These are phyloP conservation scores for Cyphellophora attinorum DNA, from an alignment of 2,329 filamentous ascomycete genomes.

Conservation along the genomic window DNA sequence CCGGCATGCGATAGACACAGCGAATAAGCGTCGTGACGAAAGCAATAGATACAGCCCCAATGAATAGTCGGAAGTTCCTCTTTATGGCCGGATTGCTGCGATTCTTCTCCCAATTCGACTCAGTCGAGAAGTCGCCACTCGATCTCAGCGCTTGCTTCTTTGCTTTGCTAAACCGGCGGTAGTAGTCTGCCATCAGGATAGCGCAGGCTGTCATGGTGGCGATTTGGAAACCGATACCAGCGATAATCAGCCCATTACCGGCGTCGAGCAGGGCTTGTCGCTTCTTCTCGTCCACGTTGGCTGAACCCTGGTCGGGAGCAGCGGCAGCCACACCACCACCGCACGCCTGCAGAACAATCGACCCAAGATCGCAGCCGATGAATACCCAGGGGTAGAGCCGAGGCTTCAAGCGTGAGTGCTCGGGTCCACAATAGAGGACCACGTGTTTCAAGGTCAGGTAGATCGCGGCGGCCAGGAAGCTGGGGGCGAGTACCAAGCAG, in stretches of 20 bases:
- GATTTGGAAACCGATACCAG: conserved; percentile 50
- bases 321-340: conserved; percentile 48
- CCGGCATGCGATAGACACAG: conserved; percentile 38
- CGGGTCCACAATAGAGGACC: conserved; percentile 43
- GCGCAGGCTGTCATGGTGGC: conserved; percentile 33
- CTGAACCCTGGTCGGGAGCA: conserved; percentile 24
- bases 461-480: conserved; percentile 45
- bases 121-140: conserved; percentile 7
- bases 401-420: conserved; percentile 39
- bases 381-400: conserved; percentile 50
- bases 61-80: conserved; percentile 16
- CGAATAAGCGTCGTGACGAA: conserved; percentile 31
- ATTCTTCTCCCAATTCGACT: conserved; percentile 22
- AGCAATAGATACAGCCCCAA: conserved; percentile 20
- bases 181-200: conserved; percentile 30
- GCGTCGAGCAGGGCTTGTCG: conserved; percentile 27
- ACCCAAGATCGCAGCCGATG: conserved; percentile 48
- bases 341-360: conserved; percentile 47
- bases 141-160: conserved; percentile 17
- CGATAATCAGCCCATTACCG: conserved; percentile 48
- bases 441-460: conserved; percentile 50
- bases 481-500: conserved; percentile 47
- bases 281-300: neutral
- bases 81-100: conserved; percentile 8
- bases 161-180: conserved; percentile 26